phyloP scores from a whole-genome alignment of 345 rosid genomes.

The Geranium rotundifolium region DNA sequence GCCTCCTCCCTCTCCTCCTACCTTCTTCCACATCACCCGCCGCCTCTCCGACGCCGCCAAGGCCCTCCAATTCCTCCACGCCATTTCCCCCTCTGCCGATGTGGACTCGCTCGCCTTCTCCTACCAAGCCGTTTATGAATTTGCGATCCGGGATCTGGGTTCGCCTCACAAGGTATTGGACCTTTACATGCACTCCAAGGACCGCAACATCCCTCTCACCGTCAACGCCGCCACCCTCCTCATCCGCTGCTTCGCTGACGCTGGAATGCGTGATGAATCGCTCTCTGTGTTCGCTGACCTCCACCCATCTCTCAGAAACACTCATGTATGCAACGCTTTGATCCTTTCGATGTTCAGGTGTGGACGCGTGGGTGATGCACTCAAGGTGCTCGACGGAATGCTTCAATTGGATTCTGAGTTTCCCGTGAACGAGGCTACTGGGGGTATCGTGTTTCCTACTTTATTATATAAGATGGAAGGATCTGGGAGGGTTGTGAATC shows the following conservation, averaged over 20 bases:
- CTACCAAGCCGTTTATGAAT: slow-evolving; percentile 45
- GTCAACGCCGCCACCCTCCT: slow-evolving; percentile 32
- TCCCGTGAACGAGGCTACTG: slow-evolving; percentile 36
- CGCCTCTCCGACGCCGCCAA: slow-evolving; percentile 35
- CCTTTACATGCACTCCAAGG: slow-evolving; percentile 38
- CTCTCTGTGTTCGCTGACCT: slow-evolving; percentile 29
- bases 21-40: slow-evolving; percentile 38
- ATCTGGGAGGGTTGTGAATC: slow-evolving; percentile 16
- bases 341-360: slow-evolving; percentile 20
- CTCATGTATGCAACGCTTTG: slow-evolving; percentile 32
- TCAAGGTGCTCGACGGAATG: slow-evolving; percentile 88
- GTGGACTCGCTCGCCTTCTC: slow-evolving; percentile 26
- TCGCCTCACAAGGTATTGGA: slow-evolving; percentile 20
- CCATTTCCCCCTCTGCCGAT: slow-evolving; percentile 19
- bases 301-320: slow-evolving; percentile 20
- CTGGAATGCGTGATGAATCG: slow-evolving; percentile 33
- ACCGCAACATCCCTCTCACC: slow-evolving; percentile 38
- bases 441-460: slow-evolving; percentile 30
- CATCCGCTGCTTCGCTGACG: slow-evolving; percentile 36
- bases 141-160: slow-evolving; percentile 36
- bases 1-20: slow-evolving; percentile 23
- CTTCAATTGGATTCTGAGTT: slow-evolving; percentile 24
- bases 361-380: slow-evolving; percentile 40
- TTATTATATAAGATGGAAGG: slow-evolving; percentile 16
- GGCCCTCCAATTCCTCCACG: slow-evolving; percentile 46